Evolutionary conservation across 768 basidiomycete genomes (phyloP), one percentile per base, ranked within the genome.

Genomic region (Tephrocybe rancida): DNA sequence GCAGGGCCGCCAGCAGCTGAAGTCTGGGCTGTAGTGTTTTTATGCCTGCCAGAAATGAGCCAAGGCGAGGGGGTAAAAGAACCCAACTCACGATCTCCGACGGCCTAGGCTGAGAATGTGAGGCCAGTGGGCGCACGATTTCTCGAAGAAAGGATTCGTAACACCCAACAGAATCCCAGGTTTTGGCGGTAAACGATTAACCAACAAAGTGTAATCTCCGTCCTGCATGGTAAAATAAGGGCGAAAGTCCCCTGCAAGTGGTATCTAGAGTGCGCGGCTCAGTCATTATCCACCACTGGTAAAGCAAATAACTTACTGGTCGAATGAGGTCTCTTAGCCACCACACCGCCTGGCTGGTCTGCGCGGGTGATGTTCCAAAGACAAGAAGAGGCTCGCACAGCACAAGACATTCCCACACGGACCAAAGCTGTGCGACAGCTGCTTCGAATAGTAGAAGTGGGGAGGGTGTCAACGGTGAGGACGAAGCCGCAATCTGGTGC

Each of bases 191-290:
- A 90, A 82, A 56, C 86, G 86, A 66, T 92, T 94, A 38, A 97
- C 86, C 11, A 99, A 69, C 1, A 78, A 63, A 3, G 78, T 61
- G 57, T 88, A 85, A 55, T 97, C 95, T n/a, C 80, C 80, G 63
- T 98, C 96, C 66, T 98, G 96, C 61, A 99, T 94, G 14, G 96
- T 97, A 59, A 98, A 90, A 68, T 96, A 99, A 0, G 96, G 96
- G 8, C 96, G 82, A 61, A 92, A 84, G 64, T 99, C 95, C 1
- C 84, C 84, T 0, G 87, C 83, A 7, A 92, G 76, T 3, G 94
- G 92, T 26, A 96, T 86, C 92, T 94, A 38, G n/a, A 41, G 19
- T 21, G n/a, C 3, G 37, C 16, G 13, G n/a, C n/a, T 9, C n/a
- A 21, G 39, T 8, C 18, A 6, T 7, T 6, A 22, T 8, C 9